Percentiles rank a stretch among this genome's conserved stretches.
Conservation (phyloP, 768 basidiomycete genomes). For the Chalciporus sphaerocephalus region DNA sequence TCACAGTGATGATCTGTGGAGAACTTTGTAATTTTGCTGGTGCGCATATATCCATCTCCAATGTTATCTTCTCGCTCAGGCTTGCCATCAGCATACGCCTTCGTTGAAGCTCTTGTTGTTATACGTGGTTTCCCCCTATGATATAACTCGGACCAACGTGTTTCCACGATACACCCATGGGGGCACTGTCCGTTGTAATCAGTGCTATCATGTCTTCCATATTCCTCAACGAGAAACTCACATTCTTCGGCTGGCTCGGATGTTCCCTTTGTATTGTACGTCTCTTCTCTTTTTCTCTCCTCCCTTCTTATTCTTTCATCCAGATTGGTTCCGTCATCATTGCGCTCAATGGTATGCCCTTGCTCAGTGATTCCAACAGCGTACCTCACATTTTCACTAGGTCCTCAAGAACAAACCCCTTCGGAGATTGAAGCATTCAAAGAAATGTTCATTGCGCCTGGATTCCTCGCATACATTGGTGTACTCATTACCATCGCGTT, state of each 20-base stretch:
- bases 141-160: slow-evolving; percentile 5
- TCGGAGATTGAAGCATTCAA: slow-evolving; percentile 71
- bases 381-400: slow-evolving; percentile 29
- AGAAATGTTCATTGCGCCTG: slow-evolving; percentile 73
- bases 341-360: slow-evolving; percentile 71
- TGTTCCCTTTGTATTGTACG: slow-evolving; percentile 87
- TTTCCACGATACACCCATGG: slow-evolving; percentile 78
- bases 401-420: slow-evolving; percentile 66
- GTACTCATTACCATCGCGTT: slow-evolving; percentile 61
- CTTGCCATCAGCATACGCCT: slow-evolving; percentile 63
- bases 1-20: slow-evolving; percentile 84
- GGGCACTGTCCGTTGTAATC: slow-evolving; percentile 93
- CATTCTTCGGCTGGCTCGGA: slow-evolving; percentile 96
- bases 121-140: slow-evolving; percentile 40
- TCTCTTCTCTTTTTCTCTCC: slow-evolving; percentile 4
- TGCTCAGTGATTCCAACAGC: not conserved
- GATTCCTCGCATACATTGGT: slow-evolving; percentile 72
- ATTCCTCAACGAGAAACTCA: slow-evolving; percentile 89
- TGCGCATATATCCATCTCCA: slow-evolving; percentile 35
- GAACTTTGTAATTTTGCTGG: slow-evolving; percentile 84
- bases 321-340: slow-evolving; percentile 86
- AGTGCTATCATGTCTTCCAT: slow-evolving; percentile 90
- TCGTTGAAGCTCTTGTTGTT: slow-evolving; percentile 89
- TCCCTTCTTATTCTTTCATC: not conserved
- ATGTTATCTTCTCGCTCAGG: slow-evolving; percentile 8